Evolutionary conservation across 495 filamentous ascomycete species (phyloP), one percentile per base, ranked within the genome.

Genomic region (Penicillium malachiteum): DNA sequence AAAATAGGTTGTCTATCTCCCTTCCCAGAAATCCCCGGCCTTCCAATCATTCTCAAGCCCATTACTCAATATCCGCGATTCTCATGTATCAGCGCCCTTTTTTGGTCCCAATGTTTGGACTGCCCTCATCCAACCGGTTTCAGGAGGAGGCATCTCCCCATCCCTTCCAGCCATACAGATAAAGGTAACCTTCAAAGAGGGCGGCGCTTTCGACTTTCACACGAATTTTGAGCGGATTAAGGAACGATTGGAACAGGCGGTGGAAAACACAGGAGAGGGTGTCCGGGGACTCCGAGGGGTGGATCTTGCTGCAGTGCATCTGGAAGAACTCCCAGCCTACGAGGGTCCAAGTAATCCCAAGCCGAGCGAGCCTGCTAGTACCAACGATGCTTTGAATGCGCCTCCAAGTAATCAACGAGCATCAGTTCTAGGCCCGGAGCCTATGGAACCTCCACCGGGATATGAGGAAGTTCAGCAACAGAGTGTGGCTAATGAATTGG

Each of bases 51-150:
- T 98, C 74, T 90, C 91, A 21, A 83, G 87, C 0, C 94, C 94
- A 17, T 85, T 97, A 50, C 80, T 93, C 47, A 88, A 89, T 62
- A 79, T 96, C 40, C 83, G 85, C 71, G 93, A 98, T 70, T 87
- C 86, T n/a, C 90, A 91, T 64, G 90, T 97, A 50, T 83, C 87
- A 7, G 89, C 93, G 2, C 92, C 95, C 2, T 96, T 92, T 75
- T 95, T 97, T 64, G 94, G 94, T n/a, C 88, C 95, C 9, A 97
- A 97, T 74, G 86, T 87, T 61, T 98, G 94, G 94, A 82, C 82
- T 21, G 87, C 86, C 31, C 72, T 86, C 30, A 80, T 96, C 48
- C 87, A 87, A 60, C 92, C 95, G 16, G 88, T 94, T 30, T 66
- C 85, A 1, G 85, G 86, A 26, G 95, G 95, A n/a, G 91, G 91